phyloP scores from a whole-genome alignment of 1,284 basidiomycete species.

The Kalmanozyma brasiliensis region DNA sequence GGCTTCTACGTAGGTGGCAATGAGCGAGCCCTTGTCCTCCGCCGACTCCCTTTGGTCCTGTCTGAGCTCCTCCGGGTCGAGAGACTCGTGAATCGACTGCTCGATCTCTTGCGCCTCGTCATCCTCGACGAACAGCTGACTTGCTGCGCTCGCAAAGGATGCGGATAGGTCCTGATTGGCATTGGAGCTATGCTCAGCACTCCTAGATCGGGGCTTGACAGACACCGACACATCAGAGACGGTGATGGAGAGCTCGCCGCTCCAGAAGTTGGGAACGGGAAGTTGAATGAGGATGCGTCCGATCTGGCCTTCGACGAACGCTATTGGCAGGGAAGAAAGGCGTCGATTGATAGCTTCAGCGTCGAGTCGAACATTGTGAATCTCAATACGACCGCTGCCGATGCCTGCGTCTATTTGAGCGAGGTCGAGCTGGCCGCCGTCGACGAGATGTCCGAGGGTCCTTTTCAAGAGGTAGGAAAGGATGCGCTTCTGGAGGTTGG shows the following conservation, averaged over 20 bases:
- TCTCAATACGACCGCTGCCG: slow-evolving; percentile 84
- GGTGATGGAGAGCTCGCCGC: slow-evolving; percentile 43
- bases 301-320: slow-evolving; percentile 76
- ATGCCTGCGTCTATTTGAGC: slow-evolving; percentile 91
- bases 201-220: not conserved
- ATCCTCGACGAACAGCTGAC: slow-evolving; percentile 42
- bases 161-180: slow-evolving; percentile 16
- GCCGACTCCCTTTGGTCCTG: slow-evolving; percentile 4
- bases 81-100: slow-evolving; percentile 49
- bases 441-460: slow-evolving; percentile 83
- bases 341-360: slow-evolving; percentile 65
- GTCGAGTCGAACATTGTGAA: slow-evolving; percentile 84
- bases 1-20: slow-evolving; percentile 50
- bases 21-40: slow-evolving; percentile 28
- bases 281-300: slow-evolving; percentile 52
- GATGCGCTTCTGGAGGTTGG: slow-evolving; percentile 86
- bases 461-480: slow-evolving; percentile 87
- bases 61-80: slow-evolving; percentile 17
- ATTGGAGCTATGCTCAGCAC: not conserved
- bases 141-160: slow-evolving; percentile 47
- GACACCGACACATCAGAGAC: slow-evolving; percentile 28
- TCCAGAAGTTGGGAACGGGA: slow-evolving; percentile 56
- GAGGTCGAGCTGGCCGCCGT: slow-evolving; percentile 85
- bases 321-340: slow-evolving; percentile 73
- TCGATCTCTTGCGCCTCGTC: slow-evolving; percentile 51